These are phyloP conservation scores for Ceratopteris richardii DNA, from an alignment of 75 land plant species.

Conservation along the genomic window DNA sequence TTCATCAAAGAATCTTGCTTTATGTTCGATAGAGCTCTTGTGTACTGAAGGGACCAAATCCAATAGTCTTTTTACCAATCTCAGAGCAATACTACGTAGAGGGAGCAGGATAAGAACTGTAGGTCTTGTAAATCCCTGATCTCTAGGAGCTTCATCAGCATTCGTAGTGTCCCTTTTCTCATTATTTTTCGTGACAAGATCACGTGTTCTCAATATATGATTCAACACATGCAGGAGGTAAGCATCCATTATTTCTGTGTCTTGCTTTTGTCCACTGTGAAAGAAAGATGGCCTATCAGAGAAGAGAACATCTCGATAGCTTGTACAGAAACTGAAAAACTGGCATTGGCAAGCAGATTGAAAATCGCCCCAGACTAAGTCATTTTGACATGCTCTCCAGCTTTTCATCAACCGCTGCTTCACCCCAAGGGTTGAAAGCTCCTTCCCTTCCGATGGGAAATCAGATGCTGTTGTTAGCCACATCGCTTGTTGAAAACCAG, in stretches of 20 bases:
- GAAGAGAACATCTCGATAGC: conserved; percentile 78
- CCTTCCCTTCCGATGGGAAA: conserved; percentile 45
- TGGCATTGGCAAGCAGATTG: conserved; percentile 48
- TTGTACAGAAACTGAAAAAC: conserved; percentile 84
- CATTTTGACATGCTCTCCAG: conserved; percentile 43
- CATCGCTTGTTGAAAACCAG: conserved; percentile 27
- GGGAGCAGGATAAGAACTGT: conserved; percentile 90
- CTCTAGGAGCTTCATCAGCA: conserved; percentile 39
- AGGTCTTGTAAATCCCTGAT: conserved; percentile 95
- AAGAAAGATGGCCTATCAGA: conserved; percentile 63
- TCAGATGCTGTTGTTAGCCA: no score
- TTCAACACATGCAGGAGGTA: conserved; percentile 81
- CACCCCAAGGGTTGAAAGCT: conserved; percentile 28
- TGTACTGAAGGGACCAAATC: conserved; percentile 55
- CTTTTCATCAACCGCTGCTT: conserved; percentile 45
- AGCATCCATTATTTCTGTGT: conserved; percentile 74
- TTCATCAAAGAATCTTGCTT: conserved; percentile 59
- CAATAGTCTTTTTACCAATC: conserved; percentile 71
- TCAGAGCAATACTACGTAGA: conserved; percentile 69
- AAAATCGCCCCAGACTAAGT: conserved; percentile 43
- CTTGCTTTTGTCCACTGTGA: conserved; percentile 40
- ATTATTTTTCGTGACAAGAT: conserved; percentile 71
- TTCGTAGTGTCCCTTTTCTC: conserved; percentile 29
- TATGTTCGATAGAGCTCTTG: conserved; percentile 56
- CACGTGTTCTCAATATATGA: conserved; percentile 70